A percentile compares a stretch with the other conserved stretches of the same genome.
Evolutionary conservation across 2,329 filamentous ascomycete genomes (phyloP).

Genomic region (Sordariomycetes sp.): DNA sequence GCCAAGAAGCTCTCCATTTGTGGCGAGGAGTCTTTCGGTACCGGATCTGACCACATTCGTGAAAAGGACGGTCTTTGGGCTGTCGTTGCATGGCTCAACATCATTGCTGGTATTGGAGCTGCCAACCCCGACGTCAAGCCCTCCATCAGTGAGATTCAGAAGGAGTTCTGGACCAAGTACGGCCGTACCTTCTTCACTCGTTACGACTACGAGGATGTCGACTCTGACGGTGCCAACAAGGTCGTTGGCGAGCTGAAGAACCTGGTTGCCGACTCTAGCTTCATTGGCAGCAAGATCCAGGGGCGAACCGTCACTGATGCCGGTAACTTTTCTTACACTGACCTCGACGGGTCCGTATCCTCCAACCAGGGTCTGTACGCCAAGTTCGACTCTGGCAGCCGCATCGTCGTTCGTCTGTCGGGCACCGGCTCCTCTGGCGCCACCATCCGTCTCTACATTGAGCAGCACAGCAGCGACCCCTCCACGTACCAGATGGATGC

Average conservation of each 20-base stretch:
- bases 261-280: slow-evolving; percentile 63
- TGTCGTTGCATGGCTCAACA: slow-evolving; percentile 95
- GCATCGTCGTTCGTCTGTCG: slow-evolving; percentile 89
- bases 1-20: slow-evolving; percentile 96
- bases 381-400: slow-evolving; percentile 88
- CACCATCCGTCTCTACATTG: slow-evolving; percentile 93
- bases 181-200: slow-evolving; percentile 98
- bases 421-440: slow-evolving; percentile 93
- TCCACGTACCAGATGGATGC: slow-evolving; percentile 73
- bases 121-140: slow-evolving; percentile 71
- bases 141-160: slow-evolving; percentile 92
- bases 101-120: slow-evolving; percentile 88
- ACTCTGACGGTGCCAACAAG: slow-evolving; percentile 84
- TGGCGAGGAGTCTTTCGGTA: slow-evolving; percentile 96
- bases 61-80: slow-evolving; percentile 99
- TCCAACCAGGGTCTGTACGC: slow-evolving; percentile 95
- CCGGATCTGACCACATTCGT: slow-evolving; percentile 95
- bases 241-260: slow-evolving; percentile 74
- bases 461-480: slow-evolving; percentile 83
- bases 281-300: slow-evolving; percentile 73
- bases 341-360: slow-evolving; percentile 92
- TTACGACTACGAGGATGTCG: slow-evolving; percentile 96
- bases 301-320: slow-evolving; percentile 80
- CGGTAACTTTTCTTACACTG: slow-evolving; percentile 96
- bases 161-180: slow-evolving; percentile 94